Conservation (phyloP, 2,329 filamentous ascomycete genomes). For the Scleromitrula shiraiana region DNA sequence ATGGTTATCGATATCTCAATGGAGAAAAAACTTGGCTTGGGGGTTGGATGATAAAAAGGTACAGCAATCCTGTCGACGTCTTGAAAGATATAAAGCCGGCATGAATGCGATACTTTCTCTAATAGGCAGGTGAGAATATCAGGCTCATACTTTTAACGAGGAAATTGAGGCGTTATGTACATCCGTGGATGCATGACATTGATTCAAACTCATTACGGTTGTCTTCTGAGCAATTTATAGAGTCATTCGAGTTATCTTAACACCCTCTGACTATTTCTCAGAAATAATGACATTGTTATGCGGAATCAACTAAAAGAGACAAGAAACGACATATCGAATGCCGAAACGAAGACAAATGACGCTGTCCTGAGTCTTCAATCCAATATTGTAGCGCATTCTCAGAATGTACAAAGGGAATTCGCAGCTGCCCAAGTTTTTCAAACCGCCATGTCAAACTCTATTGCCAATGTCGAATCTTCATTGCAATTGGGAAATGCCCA, state of each 20-base stretch:
- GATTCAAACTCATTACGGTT: too few species aligned
- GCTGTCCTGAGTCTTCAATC: too few species aligned
- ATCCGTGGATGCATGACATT: too few species aligned
- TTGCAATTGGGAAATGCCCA: neutral
- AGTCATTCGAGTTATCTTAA: neutral
- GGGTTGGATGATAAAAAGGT: neutral
- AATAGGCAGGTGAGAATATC: neutral
- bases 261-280: neutral
- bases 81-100: neutral
- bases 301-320: neutral
- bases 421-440: neutral
- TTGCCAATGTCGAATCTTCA: neutral
- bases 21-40: neutral
- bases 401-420: neutral
- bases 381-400: neutral
- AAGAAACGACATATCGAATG: neutral
- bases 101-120: neutral
- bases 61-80: neutral
- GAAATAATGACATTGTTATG: neutral
- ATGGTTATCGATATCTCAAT: neutral
- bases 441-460: neutral
- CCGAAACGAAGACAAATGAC: neutral
- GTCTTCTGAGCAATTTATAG: too few species aligned
- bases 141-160: too few species aligned
- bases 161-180: too few species aligned